phyloP scores from a whole-genome alignment of 106 monocot genomes.

The Dendrobium chrysotoxum region DNA sequence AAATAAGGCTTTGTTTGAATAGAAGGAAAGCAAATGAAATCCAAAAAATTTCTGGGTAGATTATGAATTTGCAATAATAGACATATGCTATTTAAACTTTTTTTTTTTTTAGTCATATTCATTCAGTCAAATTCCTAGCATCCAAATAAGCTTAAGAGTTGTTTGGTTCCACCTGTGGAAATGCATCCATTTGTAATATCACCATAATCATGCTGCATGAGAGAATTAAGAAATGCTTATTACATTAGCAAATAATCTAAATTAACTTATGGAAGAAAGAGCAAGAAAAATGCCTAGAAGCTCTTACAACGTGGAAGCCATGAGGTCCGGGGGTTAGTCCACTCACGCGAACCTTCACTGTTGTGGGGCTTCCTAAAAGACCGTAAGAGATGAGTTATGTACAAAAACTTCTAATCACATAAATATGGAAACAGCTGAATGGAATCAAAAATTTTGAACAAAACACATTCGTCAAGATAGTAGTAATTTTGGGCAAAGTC shows the following conservation, averaged over 20 bases:
- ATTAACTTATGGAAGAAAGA: not conserved
- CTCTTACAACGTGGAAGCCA: conserved; percentile 63
- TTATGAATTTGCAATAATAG: too few relatives aligned
- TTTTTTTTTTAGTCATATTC: too few relatives aligned
- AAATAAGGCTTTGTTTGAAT: not conserved
- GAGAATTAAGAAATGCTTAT: not conserved
- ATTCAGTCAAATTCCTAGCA: too few relatives aligned
- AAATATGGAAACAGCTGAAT: too few relatives aligned
- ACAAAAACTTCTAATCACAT: too few relatives aligned
- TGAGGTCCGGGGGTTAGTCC: conserved; percentile 67
- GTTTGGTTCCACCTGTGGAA: conserved; percentile 42
- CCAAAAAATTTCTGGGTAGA: too few relatives aligned
- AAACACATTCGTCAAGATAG: too few relatives aligned
- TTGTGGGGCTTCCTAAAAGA: conserved; percentile 46
- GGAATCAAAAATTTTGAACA: too few relatives aligned
- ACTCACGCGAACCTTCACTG: conserved; percentile 44
- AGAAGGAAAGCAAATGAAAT: too few relatives aligned
- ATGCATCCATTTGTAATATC: conserved; percentile 84
- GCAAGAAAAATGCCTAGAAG: not conserved
- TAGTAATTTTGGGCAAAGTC: too few relatives aligned
- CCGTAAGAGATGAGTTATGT: not conserved
- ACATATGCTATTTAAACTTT: too few relatives aligned
- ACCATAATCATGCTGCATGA: conserved; percentile 60
- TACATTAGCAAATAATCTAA: not conserved
- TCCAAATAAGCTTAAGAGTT: too few relatives aligned